Evolutionary conservation across 192 early-diverging fungal genomes (phyloP).

Genomic region (Gamsiella multidivaricata): DNA sequence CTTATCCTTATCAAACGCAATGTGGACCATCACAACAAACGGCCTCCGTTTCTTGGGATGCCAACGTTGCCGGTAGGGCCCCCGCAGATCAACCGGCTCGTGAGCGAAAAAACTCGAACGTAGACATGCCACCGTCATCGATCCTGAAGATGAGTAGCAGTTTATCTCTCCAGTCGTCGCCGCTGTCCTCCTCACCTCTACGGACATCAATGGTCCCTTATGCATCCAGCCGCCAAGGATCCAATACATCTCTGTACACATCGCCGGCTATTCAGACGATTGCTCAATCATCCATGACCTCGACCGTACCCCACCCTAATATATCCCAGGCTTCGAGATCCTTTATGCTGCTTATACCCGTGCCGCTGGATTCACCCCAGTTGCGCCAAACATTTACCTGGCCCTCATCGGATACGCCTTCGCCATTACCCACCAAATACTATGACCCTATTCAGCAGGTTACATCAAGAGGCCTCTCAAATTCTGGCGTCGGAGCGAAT

Average conservation of each 20-base stretch:
- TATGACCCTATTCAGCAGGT: background rate
- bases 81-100: background rate
- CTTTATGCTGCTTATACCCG: constrained; percentile 34
- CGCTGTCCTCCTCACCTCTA: constrained; percentile 7
- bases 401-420: constrained; percentile 23
- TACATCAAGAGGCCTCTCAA: background rate
- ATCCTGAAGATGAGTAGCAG: constrained; percentile 4
- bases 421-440: background rate
- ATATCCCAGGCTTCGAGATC: constrained; percentile 7
- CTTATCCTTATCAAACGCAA: background rate
- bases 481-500: background rate
- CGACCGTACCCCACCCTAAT: no score
- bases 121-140: background rate
- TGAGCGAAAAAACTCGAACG: background rate
- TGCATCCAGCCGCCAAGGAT: constrained; percentile 1
- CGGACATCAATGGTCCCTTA: background rate
- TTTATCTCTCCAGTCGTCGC: background rate
- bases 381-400: constrained; percentile 40
- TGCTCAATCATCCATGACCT: background rate
- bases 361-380: constrained; percentile 24
- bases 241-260: constrained; percentile 4
- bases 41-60: constrained; percentile 6
- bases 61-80: background rate
- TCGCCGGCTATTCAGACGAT: background rate
- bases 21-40: background rate